Conservation (phyloP, 163 green algal genomes). For the Trebouxiophyceae sp. region DNA sequence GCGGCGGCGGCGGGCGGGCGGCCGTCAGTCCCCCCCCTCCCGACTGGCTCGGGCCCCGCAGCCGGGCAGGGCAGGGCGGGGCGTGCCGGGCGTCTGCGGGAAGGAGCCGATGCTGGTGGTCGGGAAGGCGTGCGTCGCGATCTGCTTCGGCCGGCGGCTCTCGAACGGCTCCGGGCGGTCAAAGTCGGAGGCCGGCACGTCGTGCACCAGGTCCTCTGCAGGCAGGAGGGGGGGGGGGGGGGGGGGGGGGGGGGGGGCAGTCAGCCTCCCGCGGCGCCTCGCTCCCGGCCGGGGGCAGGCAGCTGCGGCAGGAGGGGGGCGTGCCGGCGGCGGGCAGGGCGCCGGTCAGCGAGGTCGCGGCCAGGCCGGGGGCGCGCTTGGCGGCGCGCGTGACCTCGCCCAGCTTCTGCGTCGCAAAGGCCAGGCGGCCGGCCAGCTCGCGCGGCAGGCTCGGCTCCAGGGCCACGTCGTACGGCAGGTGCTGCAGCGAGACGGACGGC, state of each 20-base stretch:
- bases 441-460: slow-evolving; percentile 43
- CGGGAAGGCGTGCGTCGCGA: slow-evolving; percentile 48
- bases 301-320: not conserved
- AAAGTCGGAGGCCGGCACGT: slow-evolving; percentile 39
- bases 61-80: slow-evolving; percentile 60
- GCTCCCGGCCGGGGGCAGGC: not conserved
- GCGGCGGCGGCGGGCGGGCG: too few species aligned
- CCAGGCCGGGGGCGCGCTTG: slow-evolving; percentile 6
- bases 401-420: slow-evolving; percentile 83
- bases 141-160: slow-evolving; percentile 49
- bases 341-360: not conserved
- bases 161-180: slow-evolving; percentile 43
- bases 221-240: not conserved
- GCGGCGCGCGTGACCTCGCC: slow-evolving; percentile 40
- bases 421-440: slow-evolving; percentile 38
- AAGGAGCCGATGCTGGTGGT: slow-evolving; percentile 86
- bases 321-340: slow-evolving; percentile 20
- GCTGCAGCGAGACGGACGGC: slow-evolving; percentile 64
- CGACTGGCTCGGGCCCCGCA: too few species aligned
- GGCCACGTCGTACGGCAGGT: slow-evolving; percentile 64
- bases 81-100: slow-evolving; percentile 63
- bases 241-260: not conserved
- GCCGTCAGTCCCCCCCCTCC: too few species aligned
- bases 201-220: slow-evolving; percentile 8
- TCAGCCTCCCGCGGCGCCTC: too few species aligned